Base-by-base conservation (phyloP, 169 alveolate species). In the Eimeria sp. region DNA sequence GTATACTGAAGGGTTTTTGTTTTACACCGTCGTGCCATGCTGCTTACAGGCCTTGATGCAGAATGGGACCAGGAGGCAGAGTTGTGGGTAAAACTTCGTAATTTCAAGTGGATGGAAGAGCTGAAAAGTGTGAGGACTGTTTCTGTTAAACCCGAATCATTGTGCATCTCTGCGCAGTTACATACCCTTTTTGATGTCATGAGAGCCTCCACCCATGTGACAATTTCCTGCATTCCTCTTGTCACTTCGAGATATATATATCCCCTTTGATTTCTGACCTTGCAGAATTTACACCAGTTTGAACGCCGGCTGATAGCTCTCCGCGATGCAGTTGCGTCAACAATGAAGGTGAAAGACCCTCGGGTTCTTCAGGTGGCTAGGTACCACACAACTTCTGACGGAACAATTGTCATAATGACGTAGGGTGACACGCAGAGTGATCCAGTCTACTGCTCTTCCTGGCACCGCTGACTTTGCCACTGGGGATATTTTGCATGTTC, bases 11-110 rank as follows among this genome's bases (percentile, higher is more conserved):
- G 9, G 6, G 63, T 40, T 20, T 20, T 43, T 45, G 43, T 18
- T 2, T 43, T 40, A 34, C 75, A 25, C 43, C 43, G 34, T 54
- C 7, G 57, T 34, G 14, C 34, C 30, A 20, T 83, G 89, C 30
- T 30, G 65, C 30, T 34, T 63, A 18, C 93, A 87, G 93, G 93
- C 34, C 58, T 65, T 40, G 93, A 65, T 27, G 93, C 93, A 40
- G 82, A 87, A 22, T 87, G 93, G 78, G 65, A 40, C 2, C 93
- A 87, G n/a, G 93, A 65, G 16, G 93, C 78, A 34, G 93, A 87
- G 83, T 51, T 87, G 65, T 87, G 82, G 80, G 30, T 87, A 54
- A 45, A 87, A n/a, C 82, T 87, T 20, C 93, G 67, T 25, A 30
- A 87, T 14, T 43, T 87, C 18, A 51, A 87, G 45, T 87, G 78